A percentile compares a stretch with the other conserved stretches of the same genome.
phyloP scores from a whole-genome alignment of 331 rosid genomes.

The Phaseolus coccineus region DNA sequence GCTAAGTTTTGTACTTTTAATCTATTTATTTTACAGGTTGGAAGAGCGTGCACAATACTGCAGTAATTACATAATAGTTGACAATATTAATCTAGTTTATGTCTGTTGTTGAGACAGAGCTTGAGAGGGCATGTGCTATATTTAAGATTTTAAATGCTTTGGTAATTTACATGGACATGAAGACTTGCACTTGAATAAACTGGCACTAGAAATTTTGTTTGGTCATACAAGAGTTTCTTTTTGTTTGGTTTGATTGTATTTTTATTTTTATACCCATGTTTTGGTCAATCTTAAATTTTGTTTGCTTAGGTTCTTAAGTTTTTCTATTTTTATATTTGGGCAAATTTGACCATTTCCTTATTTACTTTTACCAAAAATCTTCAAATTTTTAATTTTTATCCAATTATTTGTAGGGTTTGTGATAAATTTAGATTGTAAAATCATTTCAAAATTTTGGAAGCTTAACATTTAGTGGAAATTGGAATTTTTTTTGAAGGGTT shows the following conservation, averaged over 20 bases:
- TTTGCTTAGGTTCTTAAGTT: neutral
- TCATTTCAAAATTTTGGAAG: too few relatives aligned
- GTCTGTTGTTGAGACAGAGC: slow-evolving; percentile 1
- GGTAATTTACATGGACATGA: slow-evolving; percentile 34
- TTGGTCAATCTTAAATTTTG: neutral
- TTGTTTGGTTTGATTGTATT: neutral
- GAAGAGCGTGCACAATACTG: neutral
- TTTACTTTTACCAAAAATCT: neutral
- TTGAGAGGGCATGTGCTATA: slow-evolving; percentile 13
- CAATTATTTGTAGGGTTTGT: neutral
- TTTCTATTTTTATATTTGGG: neutral
- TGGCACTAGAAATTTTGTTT: slow-evolving; percentile 5
- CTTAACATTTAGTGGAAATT: too few relatives aligned
- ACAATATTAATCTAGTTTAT: slow-evolving; percentile 19
- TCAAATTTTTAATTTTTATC: neutral
- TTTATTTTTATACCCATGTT: neutral
- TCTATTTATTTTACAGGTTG: neutral
- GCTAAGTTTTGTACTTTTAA: neutral
- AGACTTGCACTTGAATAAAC: slow-evolving; percentile 24
- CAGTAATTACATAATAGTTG: neutral
- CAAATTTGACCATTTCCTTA: neutral
- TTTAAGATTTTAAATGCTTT: slow-evolving; percentile 18
- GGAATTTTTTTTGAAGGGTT: too few relatives aligned
- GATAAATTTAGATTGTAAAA: too few relatives aligned
- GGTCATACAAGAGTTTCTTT: too few relatives aligned